These are phyloP conservation scores for Kuraishia cidri DNA, from an alignment of 805 yeast species.

Conservation along the genomic window DNA sequence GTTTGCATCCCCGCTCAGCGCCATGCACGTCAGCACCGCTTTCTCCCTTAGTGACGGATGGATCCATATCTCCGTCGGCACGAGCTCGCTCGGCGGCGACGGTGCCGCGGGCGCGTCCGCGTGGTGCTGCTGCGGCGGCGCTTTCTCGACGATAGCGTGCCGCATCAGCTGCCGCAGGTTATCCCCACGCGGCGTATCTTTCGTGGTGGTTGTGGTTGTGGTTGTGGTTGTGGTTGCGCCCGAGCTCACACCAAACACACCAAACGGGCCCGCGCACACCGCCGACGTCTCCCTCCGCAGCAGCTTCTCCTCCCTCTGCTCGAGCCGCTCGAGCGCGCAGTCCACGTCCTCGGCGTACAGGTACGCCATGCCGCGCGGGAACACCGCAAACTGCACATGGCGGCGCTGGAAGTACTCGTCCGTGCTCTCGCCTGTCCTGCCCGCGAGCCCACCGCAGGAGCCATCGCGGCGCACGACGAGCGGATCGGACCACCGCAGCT, in stretches of 20 bases:
- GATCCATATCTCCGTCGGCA: constrained; percentile 20
- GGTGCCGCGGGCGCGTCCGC: too few relatives aligned
- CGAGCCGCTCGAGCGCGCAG: constrained; percentile 18
- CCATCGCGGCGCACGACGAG: constrained; percentile 19
- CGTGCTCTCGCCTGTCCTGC: constrained; percentile 3
- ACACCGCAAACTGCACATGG: constrained; percentile 31
- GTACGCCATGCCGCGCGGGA: constrained; percentile 24
- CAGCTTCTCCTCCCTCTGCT: constrained; percentile 5
- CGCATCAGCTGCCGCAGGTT: neutral
- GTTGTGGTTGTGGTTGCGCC: neutral
- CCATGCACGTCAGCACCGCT: constrained; percentile 19
- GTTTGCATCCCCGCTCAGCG: constrained; percentile 13
- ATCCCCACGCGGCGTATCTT: too few relatives aligned
- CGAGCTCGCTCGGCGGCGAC: neutral
- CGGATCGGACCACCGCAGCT: constrained; percentile 36
- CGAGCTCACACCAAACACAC: constrained; percentile 4
- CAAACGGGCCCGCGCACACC: constrained; percentile 19
- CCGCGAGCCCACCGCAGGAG: constrained; percentile 9
- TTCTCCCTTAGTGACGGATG: constrained; percentile 20
- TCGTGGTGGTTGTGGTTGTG: neutral
- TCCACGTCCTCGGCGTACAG: constrained; percentile 29
- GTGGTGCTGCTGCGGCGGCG: neutral
- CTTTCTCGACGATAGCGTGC: neutral
- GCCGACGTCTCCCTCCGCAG: constrained; percentile 13
- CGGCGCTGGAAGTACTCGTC: constrained; percentile 28